Evolutionary conservation across 164 flowering plant species (phyloP).

Genomic region (Santalum album): DNA sequence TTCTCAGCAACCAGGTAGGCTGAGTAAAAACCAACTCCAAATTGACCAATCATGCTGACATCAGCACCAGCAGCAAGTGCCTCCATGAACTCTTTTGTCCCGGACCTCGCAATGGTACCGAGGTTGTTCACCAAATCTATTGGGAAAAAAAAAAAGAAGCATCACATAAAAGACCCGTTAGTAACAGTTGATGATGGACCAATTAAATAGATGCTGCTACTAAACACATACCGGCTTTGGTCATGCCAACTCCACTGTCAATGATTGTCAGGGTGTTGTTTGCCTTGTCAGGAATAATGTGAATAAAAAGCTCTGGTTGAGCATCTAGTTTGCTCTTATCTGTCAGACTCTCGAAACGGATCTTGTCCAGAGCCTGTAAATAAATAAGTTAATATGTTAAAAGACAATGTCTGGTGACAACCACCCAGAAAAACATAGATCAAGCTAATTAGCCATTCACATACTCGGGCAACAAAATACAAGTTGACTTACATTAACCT

Average conservation of each 20-base stretch:
- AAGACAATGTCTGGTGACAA: no score
- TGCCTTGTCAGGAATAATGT: constrained; percentile 52
- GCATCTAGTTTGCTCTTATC: constrained; percentile 60
- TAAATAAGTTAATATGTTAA: no score
- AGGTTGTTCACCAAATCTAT: constrained; percentile 59
- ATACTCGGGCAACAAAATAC: no score
- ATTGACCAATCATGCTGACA: constrained; percentile 67
- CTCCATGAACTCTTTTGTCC: constrained; percentile 65
- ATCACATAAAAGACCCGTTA: background rate
- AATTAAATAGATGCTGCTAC: background rate
- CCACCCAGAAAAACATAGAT: no score
- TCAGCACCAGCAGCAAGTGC: constrained; percentile 63
- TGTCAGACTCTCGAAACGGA: constrained; percentile 48
- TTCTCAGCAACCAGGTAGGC: constrained; percentile 55
- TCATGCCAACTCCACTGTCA: constrained; percentile 68
- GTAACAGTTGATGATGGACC: no score
- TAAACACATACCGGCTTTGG: constrained; percentile 44
- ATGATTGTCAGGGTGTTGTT: constrained; percentile 46
- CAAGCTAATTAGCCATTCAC: no score
- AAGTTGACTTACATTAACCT: no score
- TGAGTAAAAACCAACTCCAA: constrained; percentile 56
- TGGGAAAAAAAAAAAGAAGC: no score
- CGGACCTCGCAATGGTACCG: constrained; percentile 55
- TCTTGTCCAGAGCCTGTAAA: constrained; percentile 46
- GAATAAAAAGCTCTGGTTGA: constrained; percentile 59